These are phyloP conservation scores for Calonectria hawksworthii DNA, from an alignment of 2,329 filamentous ascomycete species.

Conservation along the genomic window DNA sequence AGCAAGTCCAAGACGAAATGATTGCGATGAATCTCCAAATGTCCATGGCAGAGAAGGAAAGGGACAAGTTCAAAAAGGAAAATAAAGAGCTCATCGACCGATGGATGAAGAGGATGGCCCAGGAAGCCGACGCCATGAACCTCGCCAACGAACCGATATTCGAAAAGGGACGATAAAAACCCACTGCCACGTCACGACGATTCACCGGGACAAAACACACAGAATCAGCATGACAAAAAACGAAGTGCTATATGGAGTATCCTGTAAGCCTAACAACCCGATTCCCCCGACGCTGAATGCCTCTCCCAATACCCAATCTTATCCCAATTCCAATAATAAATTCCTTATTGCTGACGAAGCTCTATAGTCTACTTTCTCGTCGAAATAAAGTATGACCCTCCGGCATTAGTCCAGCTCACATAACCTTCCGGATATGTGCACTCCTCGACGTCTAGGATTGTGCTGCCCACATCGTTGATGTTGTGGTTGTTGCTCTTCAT, in stretches of 20 bases:
- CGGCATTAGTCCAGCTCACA: slow-evolving; percentile 92
- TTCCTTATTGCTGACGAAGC: slow-evolving; percentile 48
- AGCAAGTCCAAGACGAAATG: slow-evolving; percentile 94
- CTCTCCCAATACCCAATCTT: slow-evolving; percentile 37
- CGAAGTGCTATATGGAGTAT: slow-evolving; percentile 50
- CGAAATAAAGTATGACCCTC: slow-evolving; percentile 90
- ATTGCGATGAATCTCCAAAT: slow-evolving; percentile 89
- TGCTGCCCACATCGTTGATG: slow-evolving; percentile 83
- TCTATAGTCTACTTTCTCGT: slow-evolving; percentile 73
- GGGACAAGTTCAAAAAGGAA: slow-evolving; percentile 80
- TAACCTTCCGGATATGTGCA: slow-evolving; percentile 74
- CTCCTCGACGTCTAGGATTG: slow-evolving; percentile 82
- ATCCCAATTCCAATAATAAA: slow-evolving; percentile 29
- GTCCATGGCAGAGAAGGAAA: slow-evolving; percentile 84
- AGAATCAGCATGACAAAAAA: slow-evolving; percentile 32
- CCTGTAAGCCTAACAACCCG: slow-evolving; percentile 46
- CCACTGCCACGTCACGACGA: not conserved
- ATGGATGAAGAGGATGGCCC: slow-evolving; percentile 90
- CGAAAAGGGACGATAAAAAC: slow-evolving; percentile 45
- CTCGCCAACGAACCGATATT: slow-evolving; percentile 66
- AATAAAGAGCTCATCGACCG: slow-evolving; percentile 91
- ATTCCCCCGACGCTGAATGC: slow-evolving; percentile 37
- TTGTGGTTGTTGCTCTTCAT: slow-evolving; percentile 83
- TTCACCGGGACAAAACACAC: slow-evolving; percentile 4
- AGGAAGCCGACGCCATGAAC: slow-evolving; percentile 92